phyloP scores from a whole-genome alignment of 108 stramenopile species.

The Epipyxis sp. region DNA sequence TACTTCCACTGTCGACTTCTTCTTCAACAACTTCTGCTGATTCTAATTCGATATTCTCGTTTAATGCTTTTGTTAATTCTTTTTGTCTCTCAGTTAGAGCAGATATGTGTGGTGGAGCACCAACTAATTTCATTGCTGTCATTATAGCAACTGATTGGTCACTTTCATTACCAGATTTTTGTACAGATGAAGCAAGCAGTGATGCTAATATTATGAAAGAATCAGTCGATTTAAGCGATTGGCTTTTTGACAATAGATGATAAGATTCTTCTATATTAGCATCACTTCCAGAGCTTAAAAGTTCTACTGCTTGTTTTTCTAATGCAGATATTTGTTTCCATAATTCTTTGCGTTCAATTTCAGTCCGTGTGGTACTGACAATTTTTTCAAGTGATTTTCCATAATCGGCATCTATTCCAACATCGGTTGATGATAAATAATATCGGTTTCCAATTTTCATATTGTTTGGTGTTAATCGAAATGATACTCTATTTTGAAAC shows the following conservation, averaged over 20 bases:
- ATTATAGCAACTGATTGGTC: neutral
- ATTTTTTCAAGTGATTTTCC: too few relatives aligned
- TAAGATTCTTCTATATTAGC: neutral
- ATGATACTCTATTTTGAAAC: too few relatives aligned
- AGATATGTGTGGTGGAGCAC: neutral
- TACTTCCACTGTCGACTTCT: slow-evolving; percentile 5
- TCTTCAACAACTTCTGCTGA: neutral
- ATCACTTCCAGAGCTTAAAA: neutral
- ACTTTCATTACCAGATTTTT: neutral
- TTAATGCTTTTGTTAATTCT: neutral
- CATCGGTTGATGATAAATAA: too few relatives aligned
- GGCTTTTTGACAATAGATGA: neutral
- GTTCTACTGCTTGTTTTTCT: neutral
- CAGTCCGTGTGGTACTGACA: too few relatives aligned
- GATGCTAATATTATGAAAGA: neutral
- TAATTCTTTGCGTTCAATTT: neutral
- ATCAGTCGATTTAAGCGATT: neutral
- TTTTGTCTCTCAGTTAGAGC: neutral
- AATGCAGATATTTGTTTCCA: slow-evolving; percentile 11
- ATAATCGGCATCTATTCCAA: too few relatives aligned
- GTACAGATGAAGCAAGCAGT: neutral
- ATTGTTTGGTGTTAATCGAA: too few relatives aligned
- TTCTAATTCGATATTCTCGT: neutral
- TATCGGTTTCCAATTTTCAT: too few relatives aligned
- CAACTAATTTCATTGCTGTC: neutral